Conservation (phyloP, 1,284 basidiomycete species). For the Cryptococcus sp. region DNA sequence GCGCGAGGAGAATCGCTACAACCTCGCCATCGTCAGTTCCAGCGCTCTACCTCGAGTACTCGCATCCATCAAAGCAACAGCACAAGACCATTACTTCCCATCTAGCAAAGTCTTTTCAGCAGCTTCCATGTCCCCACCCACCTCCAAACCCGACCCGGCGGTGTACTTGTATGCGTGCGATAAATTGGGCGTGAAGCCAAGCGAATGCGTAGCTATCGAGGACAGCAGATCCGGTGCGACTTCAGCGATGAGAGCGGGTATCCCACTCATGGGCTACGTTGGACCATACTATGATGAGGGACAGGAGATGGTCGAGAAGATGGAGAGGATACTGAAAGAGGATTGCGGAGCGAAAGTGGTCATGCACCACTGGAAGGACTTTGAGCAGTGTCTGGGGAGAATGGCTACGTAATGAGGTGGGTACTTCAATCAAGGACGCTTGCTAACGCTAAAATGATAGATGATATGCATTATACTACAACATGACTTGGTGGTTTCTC, state of each 20-base stretch:
- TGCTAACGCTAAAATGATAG: no score
- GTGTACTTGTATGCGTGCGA: conserved; percentile 26
- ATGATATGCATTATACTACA: no score
- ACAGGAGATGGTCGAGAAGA: conserved; percentile 16
- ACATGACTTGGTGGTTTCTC: no score
- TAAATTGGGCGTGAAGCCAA: conserved; percentile 13
- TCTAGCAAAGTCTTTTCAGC: conserved; percentile 27
- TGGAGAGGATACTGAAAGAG: conserved; percentile 10
- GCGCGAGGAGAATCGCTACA: conserved; percentile 7
- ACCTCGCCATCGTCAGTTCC: conserved; percentile 25
- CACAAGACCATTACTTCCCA: conserved; percentile 22
- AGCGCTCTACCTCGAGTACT: conserved; percentile 29
- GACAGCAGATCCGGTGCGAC: conserved; percentile 29
- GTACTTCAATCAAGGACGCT: no score
- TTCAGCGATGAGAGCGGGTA: conserved; percentile 22
- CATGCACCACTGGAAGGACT: conserved; percentile 30
- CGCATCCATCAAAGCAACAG: conserved; percentile 22
- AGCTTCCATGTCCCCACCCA: conserved; percentile 23
- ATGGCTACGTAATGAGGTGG: no score
- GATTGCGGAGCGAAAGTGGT: conserved; percentile 27
- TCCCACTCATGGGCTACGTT: conserved; percentile 29
- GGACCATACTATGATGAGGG: conserved; percentile 29
- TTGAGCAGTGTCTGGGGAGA: conserved; percentile 13
- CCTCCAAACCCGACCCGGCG: conserved; percentile 35
- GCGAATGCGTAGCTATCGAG: conserved; percentile 29